Evolutionary conservation across 768 basidiomycete genomes (phyloP), one percentile per base, ranked within the genome.

Genomic region (Hericium alpestre): DNA sequence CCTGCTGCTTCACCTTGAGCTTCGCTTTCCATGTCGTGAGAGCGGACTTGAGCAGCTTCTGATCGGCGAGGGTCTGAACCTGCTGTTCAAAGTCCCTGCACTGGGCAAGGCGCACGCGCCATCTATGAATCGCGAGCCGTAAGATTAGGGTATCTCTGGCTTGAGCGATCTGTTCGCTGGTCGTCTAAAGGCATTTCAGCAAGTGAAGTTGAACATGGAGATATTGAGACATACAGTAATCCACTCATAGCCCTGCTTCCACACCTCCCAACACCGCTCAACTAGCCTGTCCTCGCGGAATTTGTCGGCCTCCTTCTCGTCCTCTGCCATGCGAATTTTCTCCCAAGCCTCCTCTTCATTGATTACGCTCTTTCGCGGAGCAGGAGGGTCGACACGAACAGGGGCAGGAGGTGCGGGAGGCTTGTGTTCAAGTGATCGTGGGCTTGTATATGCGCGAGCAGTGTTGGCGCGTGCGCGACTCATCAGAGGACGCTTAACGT

Each of bases 261-360:
- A 93, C 58, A 84, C 79, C 51, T 83, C 79, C 81, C 83, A 87
- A 64, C 81, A 90, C 15, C 80, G 80, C 63, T 84, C 82, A 25
- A 89, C 53, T 56, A 92, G 70, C 53, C 75, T 76, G 53, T 83
- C 79, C 32, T 80, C 72, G 47, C 84, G 75, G 67, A 84, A 90
- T 56, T 74, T 73, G 66, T 84, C 87, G 18, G 91, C 91, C 27
- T 81, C 78, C 62, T 78, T 73, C 65, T 90, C 84, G 61, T 88
- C 82, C 63, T 80, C 79, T 49, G 79, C 76, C 75, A 85, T 79
- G 65, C 79, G 76, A 38, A 90, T 82, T 60, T 83, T 87, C 61
- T 83, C 82, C 87, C 88, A 92, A 0, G 84, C 84, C 57, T 87
- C 84, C 55, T 86, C 81, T 65, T 86, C 81, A 63, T 86, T 82